phyloP scores from a whole-genome alignment of 805 yeast genomes.

The Nakazawaea molendinolei region DNA sequence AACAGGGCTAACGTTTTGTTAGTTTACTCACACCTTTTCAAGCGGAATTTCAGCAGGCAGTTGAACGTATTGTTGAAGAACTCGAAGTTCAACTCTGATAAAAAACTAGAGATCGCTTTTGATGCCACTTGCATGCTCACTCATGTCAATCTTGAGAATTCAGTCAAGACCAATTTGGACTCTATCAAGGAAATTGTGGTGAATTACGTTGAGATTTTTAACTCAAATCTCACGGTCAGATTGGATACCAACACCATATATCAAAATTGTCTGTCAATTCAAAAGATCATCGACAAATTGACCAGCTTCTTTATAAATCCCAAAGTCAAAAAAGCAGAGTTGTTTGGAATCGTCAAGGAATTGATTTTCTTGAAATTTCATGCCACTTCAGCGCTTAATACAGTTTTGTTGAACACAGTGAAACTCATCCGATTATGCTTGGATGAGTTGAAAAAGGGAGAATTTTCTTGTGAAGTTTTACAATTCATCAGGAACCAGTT shows the following conservation, averaged over 20 bases:
- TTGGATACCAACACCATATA: not conserved
- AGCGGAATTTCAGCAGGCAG: constrained; percentile 18
- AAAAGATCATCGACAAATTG: not conserved
- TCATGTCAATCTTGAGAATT: not conserved
- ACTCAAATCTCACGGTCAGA: constrained; percentile 1
- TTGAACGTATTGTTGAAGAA: constrained; percentile 2
- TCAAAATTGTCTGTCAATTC: not conserved
- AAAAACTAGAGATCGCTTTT: constrained; percentile 1
- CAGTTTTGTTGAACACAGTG: not conserved
- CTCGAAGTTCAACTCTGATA: not conserved
- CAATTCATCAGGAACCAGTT: not conserved
- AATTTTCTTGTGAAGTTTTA: too few species aligned
- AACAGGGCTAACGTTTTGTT: constrained; percentile 25
- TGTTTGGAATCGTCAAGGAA: not conserved
- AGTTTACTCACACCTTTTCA: constrained; percentile 23
- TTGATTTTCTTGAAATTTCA: constrained; percentile 6
- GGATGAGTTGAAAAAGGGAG: not conserved
- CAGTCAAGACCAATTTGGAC: not conserved
- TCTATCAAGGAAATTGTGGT: not conserved
- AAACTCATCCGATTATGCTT: not conserved
- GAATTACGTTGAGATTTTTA: constrained; percentile 2
- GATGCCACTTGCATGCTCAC: not conserved
- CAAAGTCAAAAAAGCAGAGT: not conserved
- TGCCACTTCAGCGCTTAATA: constrained; percentile 1
- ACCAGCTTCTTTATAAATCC: not conserved